Base-by-base conservation (phyloP, 2,329 filamentous ascomycete species). In the Venturia oleaginea region DNA sequence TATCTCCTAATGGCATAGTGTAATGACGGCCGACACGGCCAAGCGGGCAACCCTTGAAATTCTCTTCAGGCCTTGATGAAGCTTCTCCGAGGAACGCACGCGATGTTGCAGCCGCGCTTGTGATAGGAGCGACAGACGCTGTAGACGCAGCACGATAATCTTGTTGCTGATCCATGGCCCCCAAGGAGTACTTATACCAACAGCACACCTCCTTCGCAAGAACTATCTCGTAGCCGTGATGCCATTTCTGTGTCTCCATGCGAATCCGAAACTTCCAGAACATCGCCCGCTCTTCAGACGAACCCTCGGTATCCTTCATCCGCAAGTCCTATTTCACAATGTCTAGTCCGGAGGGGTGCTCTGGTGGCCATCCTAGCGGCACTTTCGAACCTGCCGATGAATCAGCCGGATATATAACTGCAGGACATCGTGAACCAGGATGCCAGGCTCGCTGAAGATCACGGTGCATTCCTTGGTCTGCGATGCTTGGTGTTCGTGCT, bases 41-140 rank as follows among this genome's bases (percentile, higher is more conserved):
- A 57, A 57, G 51, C 30, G 13, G 27, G 51, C n/a, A n/a, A 57
- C 30, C 51, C 51, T 57, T 34, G 51, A 34, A 57, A 57, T 32
- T 27, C n/a, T 57, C 30, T 57, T n/a, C 27, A 57, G 11, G 27
- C 30, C 19, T n/a, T 57, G 17, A 22, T 19, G 15, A 34, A 34
- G 30, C 51, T 34, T 57, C 51, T 57, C 51, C 51, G 51, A 57
- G 51, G 51, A 19, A 7, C 7, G 17, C 13, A 46, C 43, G n/a
- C 43, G 24, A 30, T 4, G 15, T 3, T 54, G 15, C n/a, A 54
- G 48, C 24, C 24, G 48, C 24, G 24, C 24, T 15, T 32, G 48
- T 17, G 24, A 48, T 4, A 22, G 15, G 13, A 17, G 10, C 24
- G 10, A 24, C 19, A 54, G 48, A 37, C 51, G 51, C 51, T 4